Base-by-base conservation (phyloP, 805 yeast species). In the Geotrichum ghanense region DNA sequence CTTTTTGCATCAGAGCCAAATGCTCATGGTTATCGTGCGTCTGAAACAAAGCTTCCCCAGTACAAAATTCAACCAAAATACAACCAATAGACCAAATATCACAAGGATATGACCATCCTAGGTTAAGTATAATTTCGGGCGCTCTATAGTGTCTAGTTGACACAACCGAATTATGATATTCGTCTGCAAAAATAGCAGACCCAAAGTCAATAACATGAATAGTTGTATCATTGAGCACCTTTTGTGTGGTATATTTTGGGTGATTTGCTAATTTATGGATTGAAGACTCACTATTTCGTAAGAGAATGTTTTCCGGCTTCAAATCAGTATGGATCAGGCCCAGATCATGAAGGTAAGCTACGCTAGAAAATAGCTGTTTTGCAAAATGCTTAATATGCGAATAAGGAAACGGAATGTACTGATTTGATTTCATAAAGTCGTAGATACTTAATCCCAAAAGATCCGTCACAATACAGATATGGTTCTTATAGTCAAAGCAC, bases 61-160 rank as follows among this genome's bases (percentile, higher is more conserved):
- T 86, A 34, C 85, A 80, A 44, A 92, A 66, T 65, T 92, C 99
- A 7, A 87, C 89, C 27, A 92, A 66, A 14, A 92, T 86, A 63
- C 97, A 90, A 1, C 96, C 99, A 41, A 92, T 72, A 1, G 95
- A 85, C 99, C 99, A 92, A 68, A 90, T 70, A 62, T 92, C 99
- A 63, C 97, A 90, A 1, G 97, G 95, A 56, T 75, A 88, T 5
- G 95, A 83, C 97, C 98, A 92, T 17, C 97, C 96, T n/a, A 77
- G 73, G 1, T 96, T 96, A 24, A 92, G 66, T 1, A 90, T 87
- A 52, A 92, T 88, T 62, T 92, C 98, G 0, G 98, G 98, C 0
- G 98, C 98, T 46, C 98, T 70, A 63, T 92, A 92, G 64, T 92
- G 98, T 44, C 99, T 73, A 1, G 99, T 92, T 5, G 95, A 85